Percentiles rank a stretch among this genome's conserved stretches.
phyloP scores from a whole-genome alignment of 1,139 yeast species.

The Waltiozyma sp. region DNA sequence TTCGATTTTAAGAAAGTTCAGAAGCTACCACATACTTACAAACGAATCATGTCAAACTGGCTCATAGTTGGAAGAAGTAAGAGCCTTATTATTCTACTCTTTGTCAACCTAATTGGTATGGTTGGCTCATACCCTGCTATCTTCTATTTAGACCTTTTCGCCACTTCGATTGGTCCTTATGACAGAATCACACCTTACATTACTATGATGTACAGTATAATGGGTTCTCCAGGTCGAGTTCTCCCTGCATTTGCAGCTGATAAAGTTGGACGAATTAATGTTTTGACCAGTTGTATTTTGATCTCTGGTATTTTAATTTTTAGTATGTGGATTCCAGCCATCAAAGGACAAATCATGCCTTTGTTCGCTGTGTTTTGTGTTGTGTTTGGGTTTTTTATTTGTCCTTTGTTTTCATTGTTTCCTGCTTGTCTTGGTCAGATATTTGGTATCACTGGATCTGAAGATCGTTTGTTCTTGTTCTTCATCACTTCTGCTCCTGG shows the following conservation, averaged over 20 bases:
- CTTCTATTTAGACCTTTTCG: conserved; percentile 16
- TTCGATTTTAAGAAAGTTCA: conserved; percentile 6
- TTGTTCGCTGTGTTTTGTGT: conserved; percentile 9
- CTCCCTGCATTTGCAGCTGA: conserved; percentile 13
- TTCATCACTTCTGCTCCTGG: conserved; percentile 12
- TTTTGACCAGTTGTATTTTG: conserved; percentile 5
- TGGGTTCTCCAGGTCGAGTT: conserved; percentile 15
- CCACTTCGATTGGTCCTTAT: conserved; percentile 8
- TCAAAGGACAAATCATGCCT: conserved; percentile 5
- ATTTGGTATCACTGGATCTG: conserved; percentile 13
- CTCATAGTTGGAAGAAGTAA: conserved; percentile 3
- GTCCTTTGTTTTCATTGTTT: conserved; percentile 13
- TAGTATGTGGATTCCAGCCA: conserved; percentile 12
- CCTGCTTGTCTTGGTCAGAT: conserved; percentile 15
- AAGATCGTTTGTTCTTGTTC: conserved; percentile 11
- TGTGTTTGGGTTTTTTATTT: conserved; percentile 13
- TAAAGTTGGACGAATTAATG: conserved; percentile 12
- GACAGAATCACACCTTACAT: conserved; percentile 7
- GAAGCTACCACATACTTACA: conserved; percentile 6
- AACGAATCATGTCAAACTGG: conserved; percentile 7
- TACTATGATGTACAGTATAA: conserved; percentile 11
- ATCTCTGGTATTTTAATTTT: conserved; percentile 5
- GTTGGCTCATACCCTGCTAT: conserved; percentile 16
- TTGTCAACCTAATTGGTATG: conserved; percentile 11
- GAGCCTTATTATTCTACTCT: conserved; percentile 5